phyloP scores from a whole-genome alignment of 2,329 filamentous ascomycete genomes.

The Lasiodiplodia citricola region DNA sequence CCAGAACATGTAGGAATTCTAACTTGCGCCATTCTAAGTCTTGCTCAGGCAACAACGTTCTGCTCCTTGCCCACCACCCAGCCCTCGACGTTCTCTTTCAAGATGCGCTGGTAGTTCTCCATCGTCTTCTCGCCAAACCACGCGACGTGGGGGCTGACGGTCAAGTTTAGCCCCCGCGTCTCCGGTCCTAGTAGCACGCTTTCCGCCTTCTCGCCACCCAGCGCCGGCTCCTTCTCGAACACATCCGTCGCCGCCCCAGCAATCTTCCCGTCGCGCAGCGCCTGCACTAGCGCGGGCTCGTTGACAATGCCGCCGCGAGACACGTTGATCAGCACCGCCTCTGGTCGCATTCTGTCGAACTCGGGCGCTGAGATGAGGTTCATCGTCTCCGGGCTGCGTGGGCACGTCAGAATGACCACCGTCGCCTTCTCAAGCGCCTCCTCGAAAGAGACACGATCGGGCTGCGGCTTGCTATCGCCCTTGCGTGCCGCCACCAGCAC shows the following conservation, averaged over 20 bases:
- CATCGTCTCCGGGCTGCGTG: constrained; percentile 40
- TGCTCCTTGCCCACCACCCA: constrained; percentile 48
- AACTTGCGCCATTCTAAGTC: no score
- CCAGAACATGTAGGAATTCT: no score
- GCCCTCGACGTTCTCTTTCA: constrained; percentile 55
- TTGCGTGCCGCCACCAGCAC: constrained; percentile 57
- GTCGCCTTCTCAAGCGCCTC: constrained; percentile 45
- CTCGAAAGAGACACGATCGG: constrained; percentile 43
- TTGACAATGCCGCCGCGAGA: constrained; percentile 58
- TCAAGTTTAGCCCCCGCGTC: constrained; percentile 54
- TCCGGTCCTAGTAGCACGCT: constrained; percentile 53
- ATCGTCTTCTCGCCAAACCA: constrained; percentile 58
- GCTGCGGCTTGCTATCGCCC: constrained; percentile 30
- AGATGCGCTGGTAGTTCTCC: constrained; percentile 50
- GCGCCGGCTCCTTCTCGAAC: constrained; percentile 54
- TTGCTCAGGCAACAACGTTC: constrained; percentile 40
- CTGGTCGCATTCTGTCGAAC: constrained; percentile 51
- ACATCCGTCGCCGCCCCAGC: constrained; percentile 60
- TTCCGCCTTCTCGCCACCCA: constrained; percentile 42
- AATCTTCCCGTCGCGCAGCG: constrained; percentile 52
- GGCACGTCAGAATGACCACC: constrained; percentile 45
- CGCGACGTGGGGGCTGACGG: constrained; percentile 59
- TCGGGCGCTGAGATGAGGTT: constrained; percentile 46
- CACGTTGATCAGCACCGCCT: constrained; percentile 56
- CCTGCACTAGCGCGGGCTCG: constrained; percentile 54